Percentiles rank a stretch among this genome's conserved stretches.
These are phyloP conservation scores for Pestalotiopsis sp. DNA, from an alignment of 2,329 filamentous ascomycete genomes.

Conservation along the genomic window DNA sequence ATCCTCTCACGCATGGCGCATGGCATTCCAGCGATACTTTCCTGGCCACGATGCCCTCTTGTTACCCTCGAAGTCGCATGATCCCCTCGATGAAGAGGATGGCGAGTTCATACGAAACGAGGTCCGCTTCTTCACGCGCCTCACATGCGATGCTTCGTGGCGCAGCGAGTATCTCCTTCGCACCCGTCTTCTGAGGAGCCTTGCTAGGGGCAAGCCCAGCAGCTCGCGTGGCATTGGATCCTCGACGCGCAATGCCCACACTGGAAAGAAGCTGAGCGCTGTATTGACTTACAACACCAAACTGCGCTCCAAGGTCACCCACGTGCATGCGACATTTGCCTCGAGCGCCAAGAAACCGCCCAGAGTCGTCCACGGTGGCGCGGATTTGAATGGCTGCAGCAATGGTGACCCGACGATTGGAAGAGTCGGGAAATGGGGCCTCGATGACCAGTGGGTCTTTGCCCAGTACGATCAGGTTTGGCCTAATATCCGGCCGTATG, in stretches of 20 bases:
- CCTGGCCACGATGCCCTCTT: slow-evolving; percentile 66
- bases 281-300: slow-evolving; percentile 86
- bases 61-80: slow-evolving; percentile 31
- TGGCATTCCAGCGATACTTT: slow-evolving; percentile 89
- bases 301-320: slow-evolving; percentile 75
- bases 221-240: slow-evolving; percentile 52
- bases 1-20: slow-evolving; percentile 89
- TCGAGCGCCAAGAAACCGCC: slow-evolving; percentile 71
- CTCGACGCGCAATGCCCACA: slow-evolving; percentile 46
- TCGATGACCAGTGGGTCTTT: slow-evolving; percentile 73
- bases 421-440: slow-evolving; percentile 80
- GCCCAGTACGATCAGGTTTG: slow-evolving; percentile 77
- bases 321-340: slow-evolving; percentile 75
- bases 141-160: slow-evolving; percentile 88
- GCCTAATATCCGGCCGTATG: slow-evolving; percentile 73
- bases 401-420: slow-evolving; percentile 76
- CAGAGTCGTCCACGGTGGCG: slow-evolving; percentile 78
- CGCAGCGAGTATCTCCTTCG: slow-evolving; percentile 91
- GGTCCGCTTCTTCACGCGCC: slow-evolving; percentile 75
- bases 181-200: slow-evolving; percentile 78
- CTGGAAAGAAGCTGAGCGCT: slow-evolving; percentile 67
- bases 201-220: slow-evolving; percentile 78
- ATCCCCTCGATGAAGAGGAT: slow-evolving; percentile 44
- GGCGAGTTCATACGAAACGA: slow-evolving; percentile 66
- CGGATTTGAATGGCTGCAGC: slow-evolving; percentile 76